Base-by-base conservation (phyloP, 495 filamentous ascomycete species). In the Aspergillus kassunensis region DNA sequence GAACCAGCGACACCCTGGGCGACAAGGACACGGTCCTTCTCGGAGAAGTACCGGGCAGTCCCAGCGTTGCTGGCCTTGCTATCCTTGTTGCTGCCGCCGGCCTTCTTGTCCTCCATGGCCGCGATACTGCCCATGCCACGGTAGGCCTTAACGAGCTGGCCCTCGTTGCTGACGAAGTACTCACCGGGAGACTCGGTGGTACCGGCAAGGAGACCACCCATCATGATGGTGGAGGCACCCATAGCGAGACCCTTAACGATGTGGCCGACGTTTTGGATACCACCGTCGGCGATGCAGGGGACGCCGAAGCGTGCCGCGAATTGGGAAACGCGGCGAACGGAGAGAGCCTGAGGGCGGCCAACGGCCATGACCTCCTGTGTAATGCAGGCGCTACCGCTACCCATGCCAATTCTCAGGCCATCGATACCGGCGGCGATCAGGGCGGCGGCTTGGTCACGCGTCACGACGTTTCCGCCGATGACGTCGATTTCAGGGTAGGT, bases 281-380 rank as follows among this genome's bases (percentile, higher is more conserved):
- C 93, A 63, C 93, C 93, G 58, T 99, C 93, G 35, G 93, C 93
- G 60, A 99, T 97, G 74, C 91, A 97, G 20, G 93, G 93, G 54
- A 99, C 91, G 51, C 95, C 93, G 68, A 99, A 99, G 55, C 83
- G 83, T 39, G 86, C 87, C 29, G 93, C 93, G 60, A 97, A 99
- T 20, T 77, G 70, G 53, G 87, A 82, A 57, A 97, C 91, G 63
- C 86, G 89, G 77, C 85, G 90, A 51, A 99, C 91, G 31, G 92
- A 81, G 10, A 89, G 87, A 15, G 93, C 93, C 73, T 99, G 93
- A 52, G 93, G 93, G 58, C 93, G 86, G 31, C 93, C 93, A 35
- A 97, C 90, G 47, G 93, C 93, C 93, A 99, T 99, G 63, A 99
- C 93, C 75, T 99, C 93, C 74, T 99, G 93, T 40, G 93, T 99